Percentiles rank a stretch among this genome's conserved stretches.
phyloP scores from a whole-genome alignment of 208 protist species.

The Wallacemonas rigidus region DNA sequence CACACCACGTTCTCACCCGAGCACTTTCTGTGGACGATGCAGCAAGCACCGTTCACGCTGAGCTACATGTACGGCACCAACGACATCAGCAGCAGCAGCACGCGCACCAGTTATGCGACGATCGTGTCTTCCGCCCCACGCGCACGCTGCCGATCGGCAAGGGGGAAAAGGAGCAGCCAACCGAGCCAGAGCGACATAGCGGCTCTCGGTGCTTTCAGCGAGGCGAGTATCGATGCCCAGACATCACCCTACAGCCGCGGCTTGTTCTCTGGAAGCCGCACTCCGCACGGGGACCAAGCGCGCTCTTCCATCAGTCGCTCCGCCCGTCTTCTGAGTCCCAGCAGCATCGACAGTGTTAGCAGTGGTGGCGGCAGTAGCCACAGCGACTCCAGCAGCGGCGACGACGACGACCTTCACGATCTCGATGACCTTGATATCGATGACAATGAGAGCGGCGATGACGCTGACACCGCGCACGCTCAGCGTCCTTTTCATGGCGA shows the following conservation, averaged over 20 bases:
- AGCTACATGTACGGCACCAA: constrained; percentile 26
- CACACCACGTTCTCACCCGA: background rate
- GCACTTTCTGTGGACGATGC: constrained; percentile 14
- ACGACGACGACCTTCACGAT: no score
- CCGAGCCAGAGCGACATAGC: no score
- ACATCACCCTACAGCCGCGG: no score
- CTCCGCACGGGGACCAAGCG: no score
- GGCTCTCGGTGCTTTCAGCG: no score
- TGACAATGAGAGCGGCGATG: background rate
- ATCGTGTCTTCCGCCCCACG: background rate
- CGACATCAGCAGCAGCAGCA: constrained; percentile 15
- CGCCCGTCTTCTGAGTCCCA: background rate
- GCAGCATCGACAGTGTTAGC: background rate
- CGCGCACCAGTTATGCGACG: constrained; percentile 17
- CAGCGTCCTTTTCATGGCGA: background rate
- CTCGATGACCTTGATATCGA: background rate
- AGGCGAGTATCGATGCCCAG: no score
- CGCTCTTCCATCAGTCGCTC: background rate
- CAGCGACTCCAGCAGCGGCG: background rate
- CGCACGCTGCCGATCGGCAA: background rate
- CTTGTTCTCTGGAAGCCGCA: no score
- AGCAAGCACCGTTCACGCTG: constrained; percentile 26
- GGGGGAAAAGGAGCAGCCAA: no score
- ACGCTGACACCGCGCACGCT: no score
- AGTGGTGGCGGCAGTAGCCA: background rate